Conservation (phyloP, 1,284 basidiomycete genomes). For the Pyrrhoderma lamaoense region DNA sequence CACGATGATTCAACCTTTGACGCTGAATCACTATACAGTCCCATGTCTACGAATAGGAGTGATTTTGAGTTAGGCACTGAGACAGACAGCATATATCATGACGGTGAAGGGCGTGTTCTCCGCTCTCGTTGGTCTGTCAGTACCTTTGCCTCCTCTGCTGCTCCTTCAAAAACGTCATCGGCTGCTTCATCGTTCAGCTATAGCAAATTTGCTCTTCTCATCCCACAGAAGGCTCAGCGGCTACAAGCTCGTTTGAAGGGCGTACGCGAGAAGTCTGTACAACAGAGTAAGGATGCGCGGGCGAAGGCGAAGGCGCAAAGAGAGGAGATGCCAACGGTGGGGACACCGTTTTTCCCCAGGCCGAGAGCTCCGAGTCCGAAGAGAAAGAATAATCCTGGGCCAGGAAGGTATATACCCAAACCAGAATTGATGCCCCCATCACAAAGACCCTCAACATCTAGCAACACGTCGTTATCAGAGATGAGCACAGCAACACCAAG, state of each 20-base stretch:
- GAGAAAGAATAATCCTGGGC: slow-evolving; percentile 15
- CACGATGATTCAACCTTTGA: background rate
- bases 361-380: slow-evolving; percentile 12
- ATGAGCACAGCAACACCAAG: background rate
- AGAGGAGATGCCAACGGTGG: background rate
- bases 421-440: slow-evolving; percentile 5
- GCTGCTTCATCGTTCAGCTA: slow-evolving; percentile 3
- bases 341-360: slow-evolving; percentile 15
- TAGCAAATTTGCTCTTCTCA: slow-evolving; percentile 4
- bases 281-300: slow-evolving; percentile 3
- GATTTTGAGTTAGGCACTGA: no score
- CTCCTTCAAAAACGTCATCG: slow-evolving; percentile 4
- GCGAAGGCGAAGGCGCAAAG: slow-evolving; percentile 1
- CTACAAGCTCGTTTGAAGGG: background rate
- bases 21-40: slow-evolving; percentile 3
- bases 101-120: slow-evolving; percentile 7
- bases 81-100: slow-evolving; percentile 2
- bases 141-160: slow-evolving; percentile 9
- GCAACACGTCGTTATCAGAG: background rate
- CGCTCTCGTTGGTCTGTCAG: slow-evolving; percentile 15
- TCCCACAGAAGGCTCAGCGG: no score
- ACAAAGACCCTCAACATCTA: background rate
- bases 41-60: background rate
- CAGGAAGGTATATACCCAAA: slow-evolving; percentile 11
- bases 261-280: background rate